Conservation (phyloP, 805 yeast species). For the Vanderwaltozyma polyspora region DNA sequence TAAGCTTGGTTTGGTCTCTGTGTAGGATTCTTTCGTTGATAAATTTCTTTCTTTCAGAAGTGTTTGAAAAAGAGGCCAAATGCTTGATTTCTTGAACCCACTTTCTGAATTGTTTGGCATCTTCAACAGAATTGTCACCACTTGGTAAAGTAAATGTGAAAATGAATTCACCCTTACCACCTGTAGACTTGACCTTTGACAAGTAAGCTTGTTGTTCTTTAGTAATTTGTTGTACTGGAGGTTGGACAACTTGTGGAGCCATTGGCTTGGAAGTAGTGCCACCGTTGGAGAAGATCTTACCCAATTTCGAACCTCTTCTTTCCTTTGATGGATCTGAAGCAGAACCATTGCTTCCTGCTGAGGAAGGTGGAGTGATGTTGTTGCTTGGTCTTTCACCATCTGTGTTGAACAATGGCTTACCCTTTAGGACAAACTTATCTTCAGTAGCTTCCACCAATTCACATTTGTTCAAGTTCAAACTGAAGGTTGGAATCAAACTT, state of each 20-base stretch:
- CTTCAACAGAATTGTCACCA: slow-evolving; percentile 30
- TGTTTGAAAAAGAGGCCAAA: slow-evolving; percentile 36
- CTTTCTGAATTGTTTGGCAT: slow-evolving; percentile 32
- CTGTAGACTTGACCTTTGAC: background rate
- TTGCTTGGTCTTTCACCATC: too few species aligned
- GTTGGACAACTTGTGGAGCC: too few species aligned
- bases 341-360: too few species aligned
- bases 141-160: slow-evolving; percentile 21
- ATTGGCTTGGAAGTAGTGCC: too few species aligned
- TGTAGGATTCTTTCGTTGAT: slow-evolving; percentile 24
- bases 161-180: background rate
- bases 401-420: slow-evolving; percentile 22
- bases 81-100: slow-evolving; percentile 50
- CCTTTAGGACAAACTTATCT: slow-evolving; percentile 31
- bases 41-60: slow-evolving; percentile 39
- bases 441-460: slow-evolving; percentile 26
- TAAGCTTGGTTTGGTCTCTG: slow-evolving; percentile 1
- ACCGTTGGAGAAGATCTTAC: too few species aligned
- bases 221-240: too few species aligned
- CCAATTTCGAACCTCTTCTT: too few species aligned
- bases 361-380: too few species aligned
- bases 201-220: slow-evolving; percentile 1
- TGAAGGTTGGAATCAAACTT: slow-evolving; percentile 26
- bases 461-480: slow-evolving; percentile 31
- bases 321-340: too few species aligned